Evolutionary conservation across 2,329 filamentous ascomycete genomes (phyloP).

Genomic region (Colletotrichum sp.): DNA sequence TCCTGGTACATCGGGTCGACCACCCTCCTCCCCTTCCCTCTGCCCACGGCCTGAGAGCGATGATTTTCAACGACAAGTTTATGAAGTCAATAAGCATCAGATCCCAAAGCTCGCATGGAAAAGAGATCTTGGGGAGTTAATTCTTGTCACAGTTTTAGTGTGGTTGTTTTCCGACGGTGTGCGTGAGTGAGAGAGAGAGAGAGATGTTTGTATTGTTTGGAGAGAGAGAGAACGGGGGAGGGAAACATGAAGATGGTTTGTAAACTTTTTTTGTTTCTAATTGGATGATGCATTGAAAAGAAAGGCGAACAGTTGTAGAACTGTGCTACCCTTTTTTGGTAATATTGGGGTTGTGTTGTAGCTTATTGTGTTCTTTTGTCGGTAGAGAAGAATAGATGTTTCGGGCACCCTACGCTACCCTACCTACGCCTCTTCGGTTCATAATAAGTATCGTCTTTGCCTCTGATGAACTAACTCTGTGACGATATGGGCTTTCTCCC

Average conservation of each 20-base stretch:
- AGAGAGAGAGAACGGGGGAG: neutral
- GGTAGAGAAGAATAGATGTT: neutral
- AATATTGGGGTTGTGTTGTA: slow-evolving; percentile 5
- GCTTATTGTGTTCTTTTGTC: slow-evolving; percentile 8
- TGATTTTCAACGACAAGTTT: neutral
- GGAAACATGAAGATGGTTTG: neutral
- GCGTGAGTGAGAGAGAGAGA: neutral
- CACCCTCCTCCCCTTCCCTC: neutral
- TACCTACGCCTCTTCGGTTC: neutral
- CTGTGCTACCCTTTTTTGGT: neutral
- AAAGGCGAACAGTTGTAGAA: neutral
- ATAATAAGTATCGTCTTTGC: neutral
- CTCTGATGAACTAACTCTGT: neutral
- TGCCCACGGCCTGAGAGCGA: neutral
- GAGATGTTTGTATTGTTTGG: neutral
- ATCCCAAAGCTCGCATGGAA: neutral
- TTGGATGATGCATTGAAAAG: neutral
- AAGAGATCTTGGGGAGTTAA: neutral
- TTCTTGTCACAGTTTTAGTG: neutral
- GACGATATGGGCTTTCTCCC: neutral
- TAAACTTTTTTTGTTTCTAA: neutral
- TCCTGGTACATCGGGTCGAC: slow-evolving; percentile 10
- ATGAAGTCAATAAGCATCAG: slow-evolving; percentile 2
- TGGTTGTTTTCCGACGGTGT: neutral
- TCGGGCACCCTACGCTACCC: neutral